Evolutionary conservation across 1,284 basidiomycete species (phyloP).

Genomic region (Marasmius oreades): DNA sequence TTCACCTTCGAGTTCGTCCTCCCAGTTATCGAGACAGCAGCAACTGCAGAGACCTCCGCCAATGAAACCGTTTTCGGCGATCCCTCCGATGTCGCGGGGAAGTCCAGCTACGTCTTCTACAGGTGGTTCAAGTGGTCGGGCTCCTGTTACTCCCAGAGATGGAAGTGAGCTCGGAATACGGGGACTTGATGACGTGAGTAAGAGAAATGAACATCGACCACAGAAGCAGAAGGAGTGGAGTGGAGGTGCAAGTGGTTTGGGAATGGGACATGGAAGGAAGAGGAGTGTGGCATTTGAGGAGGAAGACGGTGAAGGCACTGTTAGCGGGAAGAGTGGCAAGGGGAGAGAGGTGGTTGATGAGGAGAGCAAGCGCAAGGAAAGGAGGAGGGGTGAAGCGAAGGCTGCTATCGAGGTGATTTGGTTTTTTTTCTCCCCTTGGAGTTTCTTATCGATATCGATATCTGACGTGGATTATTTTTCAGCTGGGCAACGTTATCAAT

Average conservation of each 20-base stretch:
- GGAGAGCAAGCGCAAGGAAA: conserved; percentile 58
- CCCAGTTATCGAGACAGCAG: neutral
- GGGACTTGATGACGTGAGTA: conserved; percentile 17
- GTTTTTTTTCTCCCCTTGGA: conserved; percentile 14
- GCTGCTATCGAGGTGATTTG: conserved; percentile 76
- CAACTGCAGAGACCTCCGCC: conserved; percentile 5
- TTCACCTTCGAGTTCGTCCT: neutral
- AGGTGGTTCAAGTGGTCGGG: conserved; percentile 69
- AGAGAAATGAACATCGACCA: conserved; percentile 7
- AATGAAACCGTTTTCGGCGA: conserved; percentile 9
- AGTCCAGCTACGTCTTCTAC: conserved; percentile 72
- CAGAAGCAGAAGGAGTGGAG: conserved; percentile 22
- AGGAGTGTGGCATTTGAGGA: conserved; percentile 62
- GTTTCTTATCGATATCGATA: conserved; percentile 4
- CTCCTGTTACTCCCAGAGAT: conserved; percentile 69
- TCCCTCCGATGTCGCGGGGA: conserved; percentile 35
- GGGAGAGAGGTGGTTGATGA: conserved; percentile 29
- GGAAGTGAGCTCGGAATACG: conserved; percentile 61
- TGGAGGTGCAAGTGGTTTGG: conserved; percentile 31
- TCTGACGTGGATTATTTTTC: conserved; percentile 3
- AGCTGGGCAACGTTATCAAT: conserved; percentile 81
- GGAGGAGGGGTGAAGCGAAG: conserved; percentile 70
- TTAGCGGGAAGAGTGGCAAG: conserved; percentile 25
- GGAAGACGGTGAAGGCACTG: conserved; percentile 24
- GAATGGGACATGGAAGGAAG: conserved; percentile 41